Evolutionary conservation across 2,329 filamentous ascomycete genomes (phyloP), one percentile per base, ranked within the genome.

Genomic region (Ceratocystis eucalypticola): DNA sequence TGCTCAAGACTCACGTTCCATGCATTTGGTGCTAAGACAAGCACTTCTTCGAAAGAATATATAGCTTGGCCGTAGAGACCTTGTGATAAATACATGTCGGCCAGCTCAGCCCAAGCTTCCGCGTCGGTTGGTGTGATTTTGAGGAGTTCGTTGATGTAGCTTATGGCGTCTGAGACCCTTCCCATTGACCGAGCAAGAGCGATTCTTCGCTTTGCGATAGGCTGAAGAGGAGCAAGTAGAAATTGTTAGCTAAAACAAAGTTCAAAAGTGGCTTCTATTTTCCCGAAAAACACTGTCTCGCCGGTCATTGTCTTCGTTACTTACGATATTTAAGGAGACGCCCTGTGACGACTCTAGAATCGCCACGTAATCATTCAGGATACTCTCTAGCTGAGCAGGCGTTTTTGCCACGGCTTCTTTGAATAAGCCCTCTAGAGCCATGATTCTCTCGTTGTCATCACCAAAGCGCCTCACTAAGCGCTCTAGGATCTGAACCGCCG

Each of bases 101-200:
- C 85, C 70, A 97, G 80, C 77, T 99, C 94, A 64, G 90, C 84
- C 94, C 94, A 99, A 8, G 89, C 87, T 78, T 99, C 94, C 5
- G 88, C 86, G 77, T 99, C 94, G 1, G 89, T 96, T 1, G 94
- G 92, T 65, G 87, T 88, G 69, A 88, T 86, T 73, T 95, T 88
- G 61, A 99, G 78, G 33, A 97, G 80, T 66, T 86, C 81, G 69
- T 86, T 85, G 67, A 97, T 77, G 33, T 87, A 85, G 41, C 84
- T 77, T 57, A 92, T 88, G 0, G 94, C 89, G 69, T 96, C 91
- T 1, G 82, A 72, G 1, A 79, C 78, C 71, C 84, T 85, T 37
- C 85, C 86, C 75, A 95, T 80, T 33, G 87, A 88, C 71, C 86
- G 85, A 67, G 97, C 78, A 45, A 97, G 80, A 5, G 91, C 88